phyloP scores from a whole-genome alignment of 2,329 filamentous ascomycete species.

The Aspergillus piperis region DNA sequence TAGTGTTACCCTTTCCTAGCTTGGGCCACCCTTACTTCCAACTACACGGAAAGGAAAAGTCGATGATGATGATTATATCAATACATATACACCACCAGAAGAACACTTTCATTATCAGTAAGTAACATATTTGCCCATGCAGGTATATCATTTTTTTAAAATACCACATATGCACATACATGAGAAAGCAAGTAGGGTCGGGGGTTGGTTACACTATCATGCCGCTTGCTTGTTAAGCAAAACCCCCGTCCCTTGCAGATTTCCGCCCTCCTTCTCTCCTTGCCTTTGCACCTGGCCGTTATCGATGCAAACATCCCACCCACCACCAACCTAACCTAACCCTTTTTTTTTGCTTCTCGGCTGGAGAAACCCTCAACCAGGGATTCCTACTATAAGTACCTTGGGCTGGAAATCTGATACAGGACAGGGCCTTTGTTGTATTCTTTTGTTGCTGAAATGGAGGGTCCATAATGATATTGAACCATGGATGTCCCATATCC shows the following conservation, averaged over 20 bases:
- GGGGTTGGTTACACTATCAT: neutral
- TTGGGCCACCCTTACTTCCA: neutral
- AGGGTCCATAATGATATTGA: neutral
- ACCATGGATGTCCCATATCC: neutral
- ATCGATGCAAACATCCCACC: neutral
- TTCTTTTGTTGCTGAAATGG: neutral
- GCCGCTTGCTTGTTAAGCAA: neutral
- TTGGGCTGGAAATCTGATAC: neutral
- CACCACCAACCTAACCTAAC: neutral
- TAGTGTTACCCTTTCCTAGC: neutral
- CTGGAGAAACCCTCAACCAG: neutral
- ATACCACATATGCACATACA: neutral
- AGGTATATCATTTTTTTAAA: neutral
- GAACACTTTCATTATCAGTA: neutral
- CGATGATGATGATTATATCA: too few species aligned
- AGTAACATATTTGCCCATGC: neutral
- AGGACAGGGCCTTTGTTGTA: too few species aligned
- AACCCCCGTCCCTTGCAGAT: neutral
- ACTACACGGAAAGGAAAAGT: neutral
- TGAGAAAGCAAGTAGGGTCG: neutral
- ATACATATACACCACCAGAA: too few species aligned
- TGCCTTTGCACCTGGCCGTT: neutral
- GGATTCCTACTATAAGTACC: neutral
- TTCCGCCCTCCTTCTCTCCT: neutral
- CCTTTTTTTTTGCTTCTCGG: too few species aligned